A percentile compares a stretch with the other conserved stretches of the same genome.
phyloP scores from a whole-genome alignment of 2,329 filamentous ascomycete genomes.

The Xylaria multiplex region DNA sequence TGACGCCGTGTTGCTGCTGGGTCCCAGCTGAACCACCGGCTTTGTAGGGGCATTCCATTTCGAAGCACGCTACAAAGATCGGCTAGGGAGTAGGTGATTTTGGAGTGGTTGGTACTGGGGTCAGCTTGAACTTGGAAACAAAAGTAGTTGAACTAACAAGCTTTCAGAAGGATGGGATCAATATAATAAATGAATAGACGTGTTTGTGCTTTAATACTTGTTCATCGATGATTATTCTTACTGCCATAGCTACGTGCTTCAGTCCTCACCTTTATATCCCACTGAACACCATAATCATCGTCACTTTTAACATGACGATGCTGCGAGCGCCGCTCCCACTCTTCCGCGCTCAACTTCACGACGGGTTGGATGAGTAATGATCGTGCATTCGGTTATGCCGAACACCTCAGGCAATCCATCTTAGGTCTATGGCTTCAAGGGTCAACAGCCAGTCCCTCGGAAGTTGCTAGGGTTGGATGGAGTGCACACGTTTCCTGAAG shows the following conservation, averaged over 20 bases:
- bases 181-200: background rate
- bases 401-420: background rate
- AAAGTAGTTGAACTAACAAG: background rate
- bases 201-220: background rate
- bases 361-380: conserved; percentile 23
- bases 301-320: conserved; percentile 1
- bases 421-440: background rate
- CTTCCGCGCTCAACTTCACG: conserved; percentile 3
- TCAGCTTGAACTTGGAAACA: background rate
- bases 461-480: background rate
- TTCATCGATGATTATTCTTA: background rate
- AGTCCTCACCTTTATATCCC: conserved; percentile 24
- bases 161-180: background rate
- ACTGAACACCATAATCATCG: background rate
- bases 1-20: conserved; percentile 11
- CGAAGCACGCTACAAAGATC: background rate
- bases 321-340: conserved; percentile 3
- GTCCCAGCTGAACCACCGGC: conserved; percentile 6
- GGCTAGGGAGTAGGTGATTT: background rate
- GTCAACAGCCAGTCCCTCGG: conserved; percentile 5
- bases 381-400: conserved; percentile 17
- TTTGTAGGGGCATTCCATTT: conserved; percentile 29
- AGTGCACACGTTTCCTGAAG: background rate
- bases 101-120: background rate
- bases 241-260: background rate